Base-by-base conservation (phyloP, 208 protist genomes). In the Trypanosoma lewisi region DNA sequence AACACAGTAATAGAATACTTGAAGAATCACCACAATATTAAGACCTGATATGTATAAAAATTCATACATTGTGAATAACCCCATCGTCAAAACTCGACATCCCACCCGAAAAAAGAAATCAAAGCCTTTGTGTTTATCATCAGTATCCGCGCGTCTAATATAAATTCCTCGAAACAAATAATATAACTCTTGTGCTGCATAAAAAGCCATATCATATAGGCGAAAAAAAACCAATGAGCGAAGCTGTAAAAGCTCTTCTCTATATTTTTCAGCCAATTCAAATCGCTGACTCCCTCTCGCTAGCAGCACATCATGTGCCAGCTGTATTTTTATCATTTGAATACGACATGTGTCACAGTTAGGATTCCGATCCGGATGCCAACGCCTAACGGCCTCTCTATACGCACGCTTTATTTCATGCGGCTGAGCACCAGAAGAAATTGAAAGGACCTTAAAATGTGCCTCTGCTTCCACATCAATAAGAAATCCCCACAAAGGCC, bases 301-400 rank as follows among this genome's bases (percentile, higher is more conserved):
- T 6, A 93, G 76, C 12, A 95, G 66, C 28, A 91, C 75, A 44
- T 95, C 80, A 60, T 93, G 84, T 8, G 89, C 89, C 23, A 85
- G 75, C 57, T 92, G 88, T 19, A 93, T 76, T 23, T 82, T 76
- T 42, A 86, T 76, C 60, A 74, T 82, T 19, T 85, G 69, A 0
- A 54, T 49, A 30, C 82, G 80, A 53, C 89, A 95, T 33, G 54
- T 63, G 5, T 89, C 75, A 49, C 89, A 95, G 21, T 65, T 66
- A 0, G 89, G 89, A 52, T 93, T 93, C 9, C 70, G 63, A 67
- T 95, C 89, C 44, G 89, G 89, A 73, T 95, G 89, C 82, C 81
- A 92, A 33, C 58, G 58, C 57, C 81, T 91, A 56, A 88, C 78
- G 60, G 82, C 68, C 36, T 82, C 62, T n/a, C 89, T 76, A 63